Percentiles rank a stretch among this genome's conserved stretches.
These are phyloP conservation scores for Solanum sparsipilum DNA, from an alignment of 257 asterid genomes.

Conservation along the genomic window DNA sequence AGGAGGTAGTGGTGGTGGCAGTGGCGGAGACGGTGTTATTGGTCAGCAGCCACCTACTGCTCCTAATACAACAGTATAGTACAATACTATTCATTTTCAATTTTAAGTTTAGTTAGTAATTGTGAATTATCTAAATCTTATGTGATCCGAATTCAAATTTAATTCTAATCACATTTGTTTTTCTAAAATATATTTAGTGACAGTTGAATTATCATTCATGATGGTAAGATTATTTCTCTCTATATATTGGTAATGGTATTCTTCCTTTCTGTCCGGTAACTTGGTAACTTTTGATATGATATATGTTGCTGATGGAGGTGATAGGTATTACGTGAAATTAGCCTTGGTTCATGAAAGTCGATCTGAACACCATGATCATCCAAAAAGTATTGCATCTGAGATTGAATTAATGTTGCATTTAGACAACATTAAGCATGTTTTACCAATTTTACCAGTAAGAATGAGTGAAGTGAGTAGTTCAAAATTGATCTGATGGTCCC, in stretches of 20 bases:
- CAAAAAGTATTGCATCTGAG: too few relatives aligned
- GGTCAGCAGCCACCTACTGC: neutral
- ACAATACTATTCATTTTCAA: neutral
- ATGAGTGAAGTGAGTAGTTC: neutral
- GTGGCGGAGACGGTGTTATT: neutral
- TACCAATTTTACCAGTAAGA: neutral
- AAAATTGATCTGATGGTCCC: neutral
- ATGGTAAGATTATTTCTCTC: neutral
- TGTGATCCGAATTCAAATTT: neutral
- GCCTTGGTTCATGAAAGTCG: fast-evolving
- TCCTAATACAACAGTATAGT: conserved; percentile 20
- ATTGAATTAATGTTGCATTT: neutral
- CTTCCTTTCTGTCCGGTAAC: neutral
- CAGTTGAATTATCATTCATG: neutral
- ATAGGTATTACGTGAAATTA: fast-evolving
- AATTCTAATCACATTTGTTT: neutral
- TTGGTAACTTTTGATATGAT: neutral
- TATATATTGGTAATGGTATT: neutral
- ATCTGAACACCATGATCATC: too few relatives aligned
- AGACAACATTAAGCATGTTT: neutral
- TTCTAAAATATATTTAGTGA: neutral
- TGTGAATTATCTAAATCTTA: neutral
- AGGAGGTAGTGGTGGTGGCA: neutral
- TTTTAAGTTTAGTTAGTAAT: neutral
- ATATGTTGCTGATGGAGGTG: too few relatives aligned